Conservation (phyloP, 1,139 yeast genomes). For the Pichia sp. region DNA sequence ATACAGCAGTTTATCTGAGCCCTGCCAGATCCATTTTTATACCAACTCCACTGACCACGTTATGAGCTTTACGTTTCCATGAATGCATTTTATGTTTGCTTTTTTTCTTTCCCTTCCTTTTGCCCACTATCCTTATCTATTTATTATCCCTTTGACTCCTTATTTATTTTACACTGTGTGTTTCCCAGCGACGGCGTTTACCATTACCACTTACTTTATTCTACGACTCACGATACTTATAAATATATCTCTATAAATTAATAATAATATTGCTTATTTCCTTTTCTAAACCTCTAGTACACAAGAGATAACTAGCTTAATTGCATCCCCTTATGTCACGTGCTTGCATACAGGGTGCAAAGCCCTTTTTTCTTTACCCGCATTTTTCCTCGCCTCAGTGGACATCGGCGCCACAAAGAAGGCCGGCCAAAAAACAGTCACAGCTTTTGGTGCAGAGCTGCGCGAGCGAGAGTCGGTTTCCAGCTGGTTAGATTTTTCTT, state of each 20-base stretch:
- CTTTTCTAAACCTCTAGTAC: not conserved
- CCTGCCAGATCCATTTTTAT: not conserved
- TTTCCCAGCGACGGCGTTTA: not conserved
- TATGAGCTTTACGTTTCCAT: not conserved
- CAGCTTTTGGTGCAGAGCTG: not conserved
- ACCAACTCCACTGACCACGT: not conserved
- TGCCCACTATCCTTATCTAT: not conserved
- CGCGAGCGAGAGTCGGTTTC: not conserved
- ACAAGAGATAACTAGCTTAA: not conserved
- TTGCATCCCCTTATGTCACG: not conserved
- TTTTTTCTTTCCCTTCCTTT: not conserved
- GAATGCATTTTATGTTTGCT: not conserved
- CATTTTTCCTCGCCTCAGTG: too few species aligned
- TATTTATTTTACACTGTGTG: not conserved
- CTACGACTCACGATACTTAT: not conserved
- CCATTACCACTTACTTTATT: not conserved
- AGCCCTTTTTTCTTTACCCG: too few species aligned
- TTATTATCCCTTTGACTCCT: not conserved
- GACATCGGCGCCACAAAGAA: not conserved
- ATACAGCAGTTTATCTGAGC: slow-evolving; percentile 4
- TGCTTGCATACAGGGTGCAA: not conserved
- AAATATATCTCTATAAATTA: not conserved
- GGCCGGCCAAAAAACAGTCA: not conserved
- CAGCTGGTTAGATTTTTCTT: not conserved
- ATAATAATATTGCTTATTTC: not conserved